These are phyloP conservation scores for Coemansia umbellata DNA, from an alignment of 192 early-diverging fungal species.

Conservation along the genomic window DNA sequence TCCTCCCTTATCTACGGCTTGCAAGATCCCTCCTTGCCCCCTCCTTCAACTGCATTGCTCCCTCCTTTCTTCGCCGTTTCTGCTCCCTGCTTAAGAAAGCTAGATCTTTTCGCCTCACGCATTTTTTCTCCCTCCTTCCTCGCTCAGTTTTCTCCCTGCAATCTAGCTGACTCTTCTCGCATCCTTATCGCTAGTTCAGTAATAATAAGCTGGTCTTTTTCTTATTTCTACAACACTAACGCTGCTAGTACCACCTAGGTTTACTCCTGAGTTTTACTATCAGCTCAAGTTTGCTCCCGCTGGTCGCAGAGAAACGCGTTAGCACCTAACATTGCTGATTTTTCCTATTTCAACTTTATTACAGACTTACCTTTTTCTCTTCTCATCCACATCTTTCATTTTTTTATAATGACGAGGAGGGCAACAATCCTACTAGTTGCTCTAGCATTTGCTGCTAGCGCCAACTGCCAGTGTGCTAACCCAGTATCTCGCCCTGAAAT, in stretches of 20 bases:
- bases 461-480: constrained; percentile 31
- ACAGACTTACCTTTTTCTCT: neutral
- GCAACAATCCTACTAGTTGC: constrained; percentile 13
- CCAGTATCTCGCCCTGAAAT: constrained; percentile 45
- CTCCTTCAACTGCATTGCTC: constrained; percentile 1
- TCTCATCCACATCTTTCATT: neutral
- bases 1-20: neutral
- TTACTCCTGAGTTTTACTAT: too few species aligned
- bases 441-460: constrained; percentile 23
- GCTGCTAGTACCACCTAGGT: too few species aligned
- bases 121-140: neutral
- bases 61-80: constrained; percentile 1
- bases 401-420: constrained; percentile 34
- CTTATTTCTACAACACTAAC: too few species aligned
- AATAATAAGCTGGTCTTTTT: constrained; percentile 2
- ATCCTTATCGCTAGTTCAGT: neutral
- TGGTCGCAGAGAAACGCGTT: neutral
- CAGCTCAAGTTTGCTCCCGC: neutral
- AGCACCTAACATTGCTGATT: neutral
- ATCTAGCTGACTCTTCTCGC: neutral
- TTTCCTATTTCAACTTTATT: neutral
- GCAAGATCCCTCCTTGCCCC: constrained; percentile 1
- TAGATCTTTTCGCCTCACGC: neutral
- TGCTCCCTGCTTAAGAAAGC: neutral
- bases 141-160: neutral